Evolutionary conservation across 2,329 filamentous ascomycete species (phyloP).

Genomic region (Aspergillus versicolor): DNA sequence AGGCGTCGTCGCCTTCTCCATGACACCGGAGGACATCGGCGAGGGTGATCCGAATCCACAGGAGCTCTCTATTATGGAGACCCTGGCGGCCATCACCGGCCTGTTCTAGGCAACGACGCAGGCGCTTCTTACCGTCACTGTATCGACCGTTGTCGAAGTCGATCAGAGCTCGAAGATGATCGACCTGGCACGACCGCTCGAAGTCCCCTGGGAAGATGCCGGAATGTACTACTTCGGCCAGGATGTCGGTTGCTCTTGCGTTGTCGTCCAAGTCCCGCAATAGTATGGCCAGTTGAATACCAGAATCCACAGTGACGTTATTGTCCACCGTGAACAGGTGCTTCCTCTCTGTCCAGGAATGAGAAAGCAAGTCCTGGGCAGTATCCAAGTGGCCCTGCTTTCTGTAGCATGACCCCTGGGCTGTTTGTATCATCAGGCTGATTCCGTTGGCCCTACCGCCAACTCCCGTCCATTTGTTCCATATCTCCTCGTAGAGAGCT

Average conservation of each 20-base stretch:
- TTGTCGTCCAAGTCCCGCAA: not conserved
- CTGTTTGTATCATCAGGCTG: not conserved
- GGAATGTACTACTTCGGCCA: not conserved
- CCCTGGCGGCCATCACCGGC: not conserved
- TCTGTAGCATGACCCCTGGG: not conserved
- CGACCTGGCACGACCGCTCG: not conserved
- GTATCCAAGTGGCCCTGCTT: not conserved
- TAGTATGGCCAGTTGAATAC: not conserved
- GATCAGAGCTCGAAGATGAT: not conserved
- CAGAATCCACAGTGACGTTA: slow-evolving; percentile 1
- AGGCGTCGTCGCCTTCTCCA: not conserved
- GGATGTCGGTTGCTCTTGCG: not conserved
- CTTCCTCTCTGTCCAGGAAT: not conserved
- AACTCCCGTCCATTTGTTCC: not conserved
- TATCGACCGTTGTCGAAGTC: not conserved
- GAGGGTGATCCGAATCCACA: not conserved
- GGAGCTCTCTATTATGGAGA: not conserved
- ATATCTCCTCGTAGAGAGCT: not conserved
- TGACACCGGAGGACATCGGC: not conserved
- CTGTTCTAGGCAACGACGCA: not conserved
- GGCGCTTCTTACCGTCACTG: not conserved
- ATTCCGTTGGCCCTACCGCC: not conserved
- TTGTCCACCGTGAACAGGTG: not conserved
- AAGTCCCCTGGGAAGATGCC: not conserved
- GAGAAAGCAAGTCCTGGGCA: not conserved